Conservation (phyloP, 2,329 filamentous ascomycete species). For the Leptosphaerulina australis region DNA sequence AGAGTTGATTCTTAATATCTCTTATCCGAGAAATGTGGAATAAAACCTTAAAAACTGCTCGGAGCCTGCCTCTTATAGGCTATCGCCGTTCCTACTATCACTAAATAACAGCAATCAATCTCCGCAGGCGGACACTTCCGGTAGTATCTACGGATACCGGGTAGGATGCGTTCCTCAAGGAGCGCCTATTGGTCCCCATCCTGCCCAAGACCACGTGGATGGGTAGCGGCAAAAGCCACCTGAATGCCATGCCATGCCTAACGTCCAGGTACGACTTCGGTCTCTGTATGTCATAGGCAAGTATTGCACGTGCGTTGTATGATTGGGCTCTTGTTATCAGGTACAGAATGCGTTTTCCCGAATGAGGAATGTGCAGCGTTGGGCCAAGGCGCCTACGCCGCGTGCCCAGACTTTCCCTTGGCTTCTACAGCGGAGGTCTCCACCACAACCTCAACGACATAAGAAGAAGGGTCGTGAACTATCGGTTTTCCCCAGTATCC, state of each 20-base stretch:
- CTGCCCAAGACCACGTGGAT: conserved; percentile 10
- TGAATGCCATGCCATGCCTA: conserved; percentile 10
- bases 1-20: too few species aligned
- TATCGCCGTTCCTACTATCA: not conserved
- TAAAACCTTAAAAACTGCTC: not conserved
- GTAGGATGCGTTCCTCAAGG: not conserved
- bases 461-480: conserved; percentile 17
- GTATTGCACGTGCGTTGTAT: conserved; percentile 34
- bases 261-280: conserved; percentile 22
- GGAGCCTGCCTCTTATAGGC: not conserved
- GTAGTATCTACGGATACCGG: not conserved
- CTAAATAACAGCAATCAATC: not conserved
- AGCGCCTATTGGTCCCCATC: not conserved
- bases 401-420: conserved; percentile 29
- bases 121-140: not conserved
- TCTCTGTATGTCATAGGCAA: conserved; percentile 15
- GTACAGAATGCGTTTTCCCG: conserved; percentile 14
- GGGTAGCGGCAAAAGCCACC: conserved; percentile 3
- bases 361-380: conserved; percentile 32
- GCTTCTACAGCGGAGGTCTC: conserved; percentile 27
- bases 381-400: conserved; percentile 9
- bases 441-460: conserved; percentile 23
- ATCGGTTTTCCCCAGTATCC: conserved; percentile 1
- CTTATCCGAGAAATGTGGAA: too few species aligned
- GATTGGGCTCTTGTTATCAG: conserved; percentile 39